phyloP scores from a whole-genome alignment of 2,329 filamentous ascomycete species.

The Arthrobotrys sinensis region DNA sequence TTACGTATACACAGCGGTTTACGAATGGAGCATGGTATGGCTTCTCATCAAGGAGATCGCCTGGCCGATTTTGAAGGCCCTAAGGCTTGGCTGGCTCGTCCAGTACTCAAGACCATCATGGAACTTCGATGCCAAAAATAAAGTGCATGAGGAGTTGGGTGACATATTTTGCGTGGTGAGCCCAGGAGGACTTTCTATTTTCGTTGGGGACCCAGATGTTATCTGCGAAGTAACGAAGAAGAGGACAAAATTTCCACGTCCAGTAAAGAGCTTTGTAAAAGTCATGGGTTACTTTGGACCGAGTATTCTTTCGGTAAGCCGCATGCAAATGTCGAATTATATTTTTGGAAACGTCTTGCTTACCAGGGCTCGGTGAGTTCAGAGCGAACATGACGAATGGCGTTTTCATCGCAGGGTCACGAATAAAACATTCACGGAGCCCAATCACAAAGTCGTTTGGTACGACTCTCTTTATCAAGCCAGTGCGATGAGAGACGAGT shows the following conservation, averaged over 20 bases:
- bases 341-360: not conserved
- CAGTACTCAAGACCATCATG: conserved; percentile 28
- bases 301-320: conserved; percentile 30
- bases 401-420: conserved; percentile 31
- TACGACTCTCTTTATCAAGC: conserved; percentile 31
- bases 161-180: conserved; percentile 38
- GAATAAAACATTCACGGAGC: conserved; percentile 29
- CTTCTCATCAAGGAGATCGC: conserved; percentile 28
- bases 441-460: conserved; percentile 32
- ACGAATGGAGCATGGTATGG: conserved; percentile 35
- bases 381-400: conserved; percentile 39
- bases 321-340: not conserved
- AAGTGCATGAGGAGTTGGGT: conserved; percentile 12
- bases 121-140: conserved; percentile 26
- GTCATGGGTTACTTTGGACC: conserved; percentile 37
- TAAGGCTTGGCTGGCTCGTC: conserved; percentile 17
- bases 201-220: conserved; percentile 34
- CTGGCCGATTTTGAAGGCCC: not conserved
- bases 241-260: conserved; percentile 31
- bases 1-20: conserved; percentile 33
- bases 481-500: conserved; percentile 31
- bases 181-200: conserved; percentile 26
- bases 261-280: conserved; percentile 31
- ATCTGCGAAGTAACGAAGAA: conserved; percentile 37
- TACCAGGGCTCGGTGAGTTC: not conserved